Conservation (phyloP, 805 yeast genomes). For the Myxozyma udenii region DNA sequence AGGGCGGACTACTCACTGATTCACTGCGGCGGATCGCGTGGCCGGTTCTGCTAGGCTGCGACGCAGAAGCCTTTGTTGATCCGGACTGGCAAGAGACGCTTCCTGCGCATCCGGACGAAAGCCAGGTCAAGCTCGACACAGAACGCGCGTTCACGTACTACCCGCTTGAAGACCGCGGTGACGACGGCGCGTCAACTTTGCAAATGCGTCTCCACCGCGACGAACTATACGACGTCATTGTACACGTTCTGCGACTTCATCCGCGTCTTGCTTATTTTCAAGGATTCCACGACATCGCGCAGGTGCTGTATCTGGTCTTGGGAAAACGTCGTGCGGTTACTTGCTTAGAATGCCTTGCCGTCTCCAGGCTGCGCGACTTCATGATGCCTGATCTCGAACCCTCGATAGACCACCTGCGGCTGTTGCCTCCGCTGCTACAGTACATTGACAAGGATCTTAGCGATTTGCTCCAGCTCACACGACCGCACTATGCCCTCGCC, state of each 20-base stretch:
- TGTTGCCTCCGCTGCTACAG: slow-evolving; percentile 63
- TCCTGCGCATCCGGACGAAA: slow-evolving; percentile 63
- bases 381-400: slow-evolving; percentile 70
- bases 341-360: slow-evolving; percentile 55
- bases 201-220: slow-evolving; percentile 39
- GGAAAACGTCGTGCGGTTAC: slow-evolving; percentile 35
- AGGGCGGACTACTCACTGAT: slow-evolving; percentile 21
- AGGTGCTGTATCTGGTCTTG: slow-evolving; percentile 59
- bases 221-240: slow-evolving; percentile 47
- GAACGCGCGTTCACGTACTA: slow-evolving; percentile 60
- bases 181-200: no score
- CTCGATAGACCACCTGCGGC: slow-evolving; percentile 59
- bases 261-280: slow-evolving; percentile 77
- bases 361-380: slow-evolving; percentile 72
- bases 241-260: slow-evolving; percentile 55
- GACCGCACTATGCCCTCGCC: slow-evolving; percentile 70
- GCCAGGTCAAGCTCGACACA: slow-evolving; percentile 76
- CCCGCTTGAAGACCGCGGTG: slow-evolving; percentile 33
- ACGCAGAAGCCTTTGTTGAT: slow-evolving; percentile 10
- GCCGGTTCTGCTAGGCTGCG: slow-evolving; percentile 27
- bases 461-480: slow-evolving; percentile 41
- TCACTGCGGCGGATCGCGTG: slow-evolving; percentile 19
- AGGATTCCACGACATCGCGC: slow-evolving; percentile 86
- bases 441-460: slow-evolving; percentile 48
- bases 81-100: slow-evolving; percentile 35